Base-by-base conservation (phyloP, 1,284 basidiomycete species). In the Sphagnurus paluster region DNA sequence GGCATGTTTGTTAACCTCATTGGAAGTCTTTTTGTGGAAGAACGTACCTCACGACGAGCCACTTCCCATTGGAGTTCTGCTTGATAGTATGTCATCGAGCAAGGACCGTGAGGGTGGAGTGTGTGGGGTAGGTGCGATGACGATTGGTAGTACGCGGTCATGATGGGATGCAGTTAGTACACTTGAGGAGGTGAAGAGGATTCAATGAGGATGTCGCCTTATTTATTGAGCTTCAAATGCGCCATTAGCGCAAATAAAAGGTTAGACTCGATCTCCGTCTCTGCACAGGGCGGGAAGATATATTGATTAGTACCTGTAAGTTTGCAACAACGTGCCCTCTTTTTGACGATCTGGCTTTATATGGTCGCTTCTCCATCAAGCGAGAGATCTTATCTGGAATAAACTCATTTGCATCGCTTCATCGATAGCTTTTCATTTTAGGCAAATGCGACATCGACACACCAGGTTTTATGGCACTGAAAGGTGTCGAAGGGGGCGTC, bases 11-110 rank as follows among this genome's bases (percentile, higher is more conserved):
- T 26, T 28, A 5, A 10, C 14, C 10, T 39, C 2, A 28, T 24
- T 4, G n/a, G n/a, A n/a, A n/a, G n/a, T n/a, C n/a, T n/a, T n/a
- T n/a, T 5, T 11, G 14, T 28, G 3, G 6, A 2, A 29, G 2
- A 39, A 28, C 39, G 13, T 45, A 46, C 52, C 38, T 50, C 14
- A 34, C 37, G 35, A 21, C 52, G 49, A 40, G 25, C 16, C 13
- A 16, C 10, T 28, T 50, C 49, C 49, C 49, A 53, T 5, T 42
- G 42, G 19, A 35, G 28, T 17, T 53, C 49, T 13, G 49, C 49
- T 20, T 48, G 46, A 7, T 44, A 14, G 2, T 42, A 25, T 2
- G 48, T 40, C 14, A 45, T 50, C 21, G 29, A 39, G 13, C 30
- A 39, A 3, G 35, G 17, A 3, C 26, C 24, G 13, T 30, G 26